Evolutionary conservation across 2,329 filamentous ascomycete genomes (phyloP).

Genomic region (Coniochaeta sp.): DNA sequence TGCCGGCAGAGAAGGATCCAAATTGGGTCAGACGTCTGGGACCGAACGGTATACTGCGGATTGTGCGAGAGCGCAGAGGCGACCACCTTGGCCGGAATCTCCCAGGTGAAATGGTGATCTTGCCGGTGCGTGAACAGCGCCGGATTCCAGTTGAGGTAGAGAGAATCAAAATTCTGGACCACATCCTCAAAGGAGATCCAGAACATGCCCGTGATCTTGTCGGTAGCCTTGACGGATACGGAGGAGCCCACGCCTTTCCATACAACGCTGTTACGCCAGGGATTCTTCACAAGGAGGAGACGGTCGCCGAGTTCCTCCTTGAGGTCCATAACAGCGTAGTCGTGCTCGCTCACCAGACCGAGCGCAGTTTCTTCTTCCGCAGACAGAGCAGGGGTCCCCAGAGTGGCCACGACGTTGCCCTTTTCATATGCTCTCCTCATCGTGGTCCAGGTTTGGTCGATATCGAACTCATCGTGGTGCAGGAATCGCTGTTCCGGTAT

Average conservation of each 20-base stretch:
- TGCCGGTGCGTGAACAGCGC: conserved; percentile 71
- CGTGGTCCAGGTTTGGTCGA: conserved; percentile 69
- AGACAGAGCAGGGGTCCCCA: conserved; percentile 81
- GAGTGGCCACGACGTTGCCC: conserved; percentile 78
- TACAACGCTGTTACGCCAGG: conserved; percentile 77
- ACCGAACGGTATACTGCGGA: conserved; percentile 64
- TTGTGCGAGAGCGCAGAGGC: conserved; percentile 50
- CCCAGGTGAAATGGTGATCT: conserved; percentile 88
- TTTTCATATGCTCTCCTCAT: conserved; percentile 66
- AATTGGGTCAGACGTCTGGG: conserved; percentile 50
- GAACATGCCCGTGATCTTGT: conserved; percentile 63
- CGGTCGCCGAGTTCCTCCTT: conserved; percentile 51
- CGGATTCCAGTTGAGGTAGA: conserved; percentile 98
- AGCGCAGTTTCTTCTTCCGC: conserved; percentile 68
- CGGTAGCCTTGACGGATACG: conserved; percentile 15
- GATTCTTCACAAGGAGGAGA: conserved; percentile 83
- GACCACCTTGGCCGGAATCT: conserved; percentile 39
- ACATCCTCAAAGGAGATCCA: conserved; percentile 90
- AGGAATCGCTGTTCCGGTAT: conserved; percentile 93
- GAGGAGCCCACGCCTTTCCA: conserved; percentile 52
- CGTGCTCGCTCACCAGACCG: conserved; percentile 82
- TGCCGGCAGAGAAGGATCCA: conserved; percentile 87
- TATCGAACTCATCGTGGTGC: conserved; percentile 72
- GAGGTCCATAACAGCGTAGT: conserved; percentile 85
- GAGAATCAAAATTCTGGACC: conserved; percentile 85